phyloP scores from a whole-genome alignment of 164 flowering plant genomes.

The Umbellularia californica region DNA sequence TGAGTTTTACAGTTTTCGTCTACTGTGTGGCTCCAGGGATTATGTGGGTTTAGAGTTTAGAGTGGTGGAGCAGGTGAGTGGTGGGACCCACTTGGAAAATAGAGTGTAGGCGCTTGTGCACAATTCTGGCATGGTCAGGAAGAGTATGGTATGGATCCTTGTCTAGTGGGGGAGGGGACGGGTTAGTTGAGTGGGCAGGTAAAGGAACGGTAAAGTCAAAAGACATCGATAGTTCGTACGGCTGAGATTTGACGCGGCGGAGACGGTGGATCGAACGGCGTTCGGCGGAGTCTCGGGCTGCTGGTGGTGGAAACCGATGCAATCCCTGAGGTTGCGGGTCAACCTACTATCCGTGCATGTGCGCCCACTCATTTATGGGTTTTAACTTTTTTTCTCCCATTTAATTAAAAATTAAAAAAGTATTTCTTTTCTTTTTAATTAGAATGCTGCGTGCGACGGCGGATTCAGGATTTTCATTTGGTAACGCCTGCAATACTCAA shows the following conservation, averaged over 20 bases:
- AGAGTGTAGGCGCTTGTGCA: neutral
- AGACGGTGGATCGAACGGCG: constrained; percentile 28
- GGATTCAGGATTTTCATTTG: no score
- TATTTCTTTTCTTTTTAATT: no score
- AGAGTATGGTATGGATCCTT: neutral
- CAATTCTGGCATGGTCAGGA: neutral
- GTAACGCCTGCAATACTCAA: no score
- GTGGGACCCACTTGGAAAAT: neutral
- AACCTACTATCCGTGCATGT: constrained; percentile 22
- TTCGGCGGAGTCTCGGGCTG: constrained; percentile 37
- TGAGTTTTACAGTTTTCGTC: neutral
- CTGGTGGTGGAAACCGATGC: constrained; percentile 10
- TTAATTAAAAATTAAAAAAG: no score
- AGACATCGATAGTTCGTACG: neutral
- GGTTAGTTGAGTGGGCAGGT: neutral
- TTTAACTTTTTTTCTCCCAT: no score
- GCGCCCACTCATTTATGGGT: neutral
- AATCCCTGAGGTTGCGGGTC: constrained; percentile 18
- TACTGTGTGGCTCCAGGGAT: neutral
- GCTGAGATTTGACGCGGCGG: constrained; percentile 11
- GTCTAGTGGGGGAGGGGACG: neutral
- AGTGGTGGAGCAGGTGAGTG: neutral
- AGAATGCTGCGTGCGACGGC: no score
- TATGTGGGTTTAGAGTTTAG: neutral
- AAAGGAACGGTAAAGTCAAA: no score